phyloP scores from a whole-genome alignment of 2,329 filamentous ascomycete genomes.

The Reticulascus tulasneorum region DNA sequence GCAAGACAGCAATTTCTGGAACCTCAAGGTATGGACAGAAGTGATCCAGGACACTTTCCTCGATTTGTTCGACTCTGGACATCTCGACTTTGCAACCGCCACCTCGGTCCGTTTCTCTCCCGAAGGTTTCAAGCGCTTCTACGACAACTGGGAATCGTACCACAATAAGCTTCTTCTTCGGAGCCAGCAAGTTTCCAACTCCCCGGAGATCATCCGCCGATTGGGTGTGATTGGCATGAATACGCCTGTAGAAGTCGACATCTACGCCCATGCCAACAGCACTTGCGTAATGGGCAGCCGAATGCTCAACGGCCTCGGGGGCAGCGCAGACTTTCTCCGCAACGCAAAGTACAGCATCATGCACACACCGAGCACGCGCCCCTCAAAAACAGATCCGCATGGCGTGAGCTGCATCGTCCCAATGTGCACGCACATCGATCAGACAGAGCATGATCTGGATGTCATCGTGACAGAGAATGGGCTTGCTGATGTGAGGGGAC shows the following conservation, averaged over 20 bases:
- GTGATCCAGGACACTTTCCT: conserved; percentile 91
- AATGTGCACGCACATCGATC: conserved; percentile 88
- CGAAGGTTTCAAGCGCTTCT: conserved; percentile 87
- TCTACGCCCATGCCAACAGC: conserved; percentile 89
- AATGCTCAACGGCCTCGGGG: conserved; percentile 83
- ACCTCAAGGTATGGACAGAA: conserved; percentile 91
- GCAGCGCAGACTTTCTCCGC: conserved; percentile 77
- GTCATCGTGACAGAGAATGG: conserved; percentile 76
- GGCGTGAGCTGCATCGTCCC: conserved; percentile 87
- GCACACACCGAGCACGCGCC: conserved; percentile 82
- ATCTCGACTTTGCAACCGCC: conserved; percentile 84
- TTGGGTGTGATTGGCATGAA: conserved; percentile 92
- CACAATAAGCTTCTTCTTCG: conserved; percentile 78
- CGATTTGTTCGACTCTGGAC: conserved; percentile 84
- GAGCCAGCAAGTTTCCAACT: conserved; percentile 85
- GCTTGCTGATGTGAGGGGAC: conserved; percentile 78
- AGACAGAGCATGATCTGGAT: conserved; percentile 89
- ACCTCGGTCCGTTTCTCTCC: conserved; percentile 89
- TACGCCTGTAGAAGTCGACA: conserved; percentile 90
- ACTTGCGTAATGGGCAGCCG: conserved; percentile 86
- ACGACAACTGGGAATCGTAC: conserved; percentile 78
- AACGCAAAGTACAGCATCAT: conserved; percentile 83
- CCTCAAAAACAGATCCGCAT: conserved; percentile 75
- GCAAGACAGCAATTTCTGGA: conserved; percentile 74
- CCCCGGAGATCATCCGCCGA: conserved; percentile 83